Base-by-base conservation (phyloP, 345 rosid genomes). In the Eucalyptus regnans region DNA sequence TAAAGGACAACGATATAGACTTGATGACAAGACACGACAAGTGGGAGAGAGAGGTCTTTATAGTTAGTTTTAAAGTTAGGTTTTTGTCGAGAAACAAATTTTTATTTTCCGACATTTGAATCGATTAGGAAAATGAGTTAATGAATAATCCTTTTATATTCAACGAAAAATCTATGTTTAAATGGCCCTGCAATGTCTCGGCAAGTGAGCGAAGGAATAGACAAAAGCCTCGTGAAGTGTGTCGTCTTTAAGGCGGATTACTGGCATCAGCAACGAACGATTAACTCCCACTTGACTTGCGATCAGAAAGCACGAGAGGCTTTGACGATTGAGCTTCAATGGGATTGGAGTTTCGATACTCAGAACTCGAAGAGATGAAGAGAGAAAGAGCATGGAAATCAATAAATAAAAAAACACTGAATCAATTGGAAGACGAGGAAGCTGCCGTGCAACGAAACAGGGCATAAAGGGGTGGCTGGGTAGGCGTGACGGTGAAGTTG, bases 51-150 rank as follows among this genome's bases (percentile, higher is more conserved):
- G 25, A 17, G 41, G 10, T 18, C 22, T 9, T 71, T 33, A 5
- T 37, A 71, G 46, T 71, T 71, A 41, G 25, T 10, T 37, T 18
- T 5, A 71, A 71, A 5, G 46, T 71, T 23, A 56, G 27, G 62
- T 56, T 37, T 33, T 2, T 8, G 23, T 68, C 22, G 0, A 1
- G 9, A 68, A 68, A 31, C 0, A 56, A 56, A 31, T 31, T 68
- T 68, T 16, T 27, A 60, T 27, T 60, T 60, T 27, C 15, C 2
- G 1, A 27, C 7, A 27, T 60, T 12, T 27, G 14, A 29, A 60
- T 60, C 66, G 4, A 27, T 60, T 27, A 27, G 8, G 31, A 60
- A 12, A 60, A 60, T 60, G 15, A 27, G 66, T 27, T 10, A 60
- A 60, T 60, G 66, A 60, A 60, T 25, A 11, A 25, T 6, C n/a